phyloP scores from a whole-genome alignment of 768 basidiomycete genomes.

The Rubroboletus satanas region DNA sequence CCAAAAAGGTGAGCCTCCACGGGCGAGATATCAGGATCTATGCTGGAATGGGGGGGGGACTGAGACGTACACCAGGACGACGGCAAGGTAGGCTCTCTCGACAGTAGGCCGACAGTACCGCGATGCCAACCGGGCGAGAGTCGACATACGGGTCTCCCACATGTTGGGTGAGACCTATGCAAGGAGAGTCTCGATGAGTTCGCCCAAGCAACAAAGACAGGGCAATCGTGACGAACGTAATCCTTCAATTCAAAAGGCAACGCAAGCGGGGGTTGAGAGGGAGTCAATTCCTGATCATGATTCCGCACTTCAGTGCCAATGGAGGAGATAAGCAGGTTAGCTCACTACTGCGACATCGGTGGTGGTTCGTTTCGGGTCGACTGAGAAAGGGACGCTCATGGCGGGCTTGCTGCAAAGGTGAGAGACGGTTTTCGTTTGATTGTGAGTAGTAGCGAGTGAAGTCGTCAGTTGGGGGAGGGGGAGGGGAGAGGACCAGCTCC shows the following conservation, averaged over 20 bases:
- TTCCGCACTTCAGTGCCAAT: not conserved
- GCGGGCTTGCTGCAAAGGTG: not conserved
- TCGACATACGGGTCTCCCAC: conserved; percentile 42
- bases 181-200: not conserved
- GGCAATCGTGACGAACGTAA: conserved; percentile 28
- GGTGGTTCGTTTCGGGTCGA: conserved; percentile 11
- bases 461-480: not conserved
- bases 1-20: conserved; percentile 36
- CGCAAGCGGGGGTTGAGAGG: conserved; percentile 25
- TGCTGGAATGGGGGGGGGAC: not conserved
- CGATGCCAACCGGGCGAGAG: conserved; percentile 34
- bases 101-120: conserved; percentile 43
- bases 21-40: not conserved
- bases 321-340: not conserved
- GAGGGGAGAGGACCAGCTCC: conserved; percentile 21
- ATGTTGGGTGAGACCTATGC: conserved; percentile 39
- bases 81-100: conserved; percentile 41
- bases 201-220: not conserved
- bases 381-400: conserved; percentile 16
- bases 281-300: conserved; percentile 32
- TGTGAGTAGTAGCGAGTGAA: not conserved
- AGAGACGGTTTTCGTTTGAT: not conserved
- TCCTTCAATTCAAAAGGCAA: conserved; percentile 38
- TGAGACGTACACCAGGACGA: conserved; percentile 38
- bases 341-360: conserved; percentile 28